These are phyloP conservation scores for Fusarium udum DNA, from an alignment of 2,329 filamentous ascomycete genomes.

Conservation along the genomic window DNA sequence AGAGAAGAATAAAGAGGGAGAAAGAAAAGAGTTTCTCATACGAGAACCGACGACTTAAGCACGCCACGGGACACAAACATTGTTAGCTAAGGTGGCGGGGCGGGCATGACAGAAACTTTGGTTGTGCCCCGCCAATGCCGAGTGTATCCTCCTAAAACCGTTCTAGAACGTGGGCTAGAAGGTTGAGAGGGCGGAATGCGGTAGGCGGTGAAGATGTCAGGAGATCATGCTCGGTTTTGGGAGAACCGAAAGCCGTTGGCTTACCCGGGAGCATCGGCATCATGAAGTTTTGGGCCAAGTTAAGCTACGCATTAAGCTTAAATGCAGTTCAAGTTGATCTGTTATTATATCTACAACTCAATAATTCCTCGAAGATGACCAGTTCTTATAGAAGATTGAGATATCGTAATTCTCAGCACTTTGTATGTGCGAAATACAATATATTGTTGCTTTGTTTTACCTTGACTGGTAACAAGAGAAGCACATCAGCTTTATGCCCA, in stretches of 20 bases:
- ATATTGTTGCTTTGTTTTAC: neutral
- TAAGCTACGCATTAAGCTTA: constrained; percentile 21
- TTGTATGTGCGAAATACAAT: accelerated
- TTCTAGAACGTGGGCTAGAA: constrained; percentile 26
- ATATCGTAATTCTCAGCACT: neutral
- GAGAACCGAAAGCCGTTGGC: constrained; percentile 4
- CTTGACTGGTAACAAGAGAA: accelerated
- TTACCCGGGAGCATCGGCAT: constrained; percentile 18
- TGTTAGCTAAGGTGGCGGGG: constrained; percentile 31
- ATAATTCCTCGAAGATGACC: neutral
- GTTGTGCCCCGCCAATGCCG: constrained; percentile 44
- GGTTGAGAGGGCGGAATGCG: neutral
- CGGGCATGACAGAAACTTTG: constrained; percentile 28
- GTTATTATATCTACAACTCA: too few relatives aligned
- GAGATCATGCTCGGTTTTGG: neutral
- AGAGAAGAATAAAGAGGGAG: neutral
- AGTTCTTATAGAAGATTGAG: neutral
- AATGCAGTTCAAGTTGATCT: neutral
- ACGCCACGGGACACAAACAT: constrained; percentile 40
- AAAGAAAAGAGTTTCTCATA: constrained; percentile 21
- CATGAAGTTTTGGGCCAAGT: neutral
- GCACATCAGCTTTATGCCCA: accelerated
- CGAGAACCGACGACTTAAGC: constrained; percentile 28
- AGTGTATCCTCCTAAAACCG: constrained; percentile 39
- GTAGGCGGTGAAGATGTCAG: constrained; percentile 9